Evolutionary conservation across 192 early-diverging fungal species (phyloP).

Genomic region (Coemansia sp.): DNA sequence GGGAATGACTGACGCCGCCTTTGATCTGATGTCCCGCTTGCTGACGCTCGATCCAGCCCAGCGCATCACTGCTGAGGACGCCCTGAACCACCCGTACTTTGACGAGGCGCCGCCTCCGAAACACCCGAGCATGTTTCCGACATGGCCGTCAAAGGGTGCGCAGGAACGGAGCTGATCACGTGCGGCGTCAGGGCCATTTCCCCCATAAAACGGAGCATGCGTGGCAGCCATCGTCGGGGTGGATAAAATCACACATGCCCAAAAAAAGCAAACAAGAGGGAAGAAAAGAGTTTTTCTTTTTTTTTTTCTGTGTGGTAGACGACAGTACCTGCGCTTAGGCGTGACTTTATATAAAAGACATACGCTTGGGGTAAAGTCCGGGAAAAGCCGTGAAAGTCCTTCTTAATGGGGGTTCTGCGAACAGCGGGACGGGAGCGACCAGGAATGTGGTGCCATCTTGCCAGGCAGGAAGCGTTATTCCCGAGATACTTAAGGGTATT

Average conservation of each 20-base stretch:
- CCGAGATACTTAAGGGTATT: too few species aligned
- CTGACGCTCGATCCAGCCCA: constrained; percentile 81
- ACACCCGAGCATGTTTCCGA: constrained; percentile 91
- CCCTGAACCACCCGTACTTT: constrained; percentile 89
- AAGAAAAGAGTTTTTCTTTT: not conserved
- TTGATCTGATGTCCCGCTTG: constrained; percentile 74
- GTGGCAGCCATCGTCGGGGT: not conserved
- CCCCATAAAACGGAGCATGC: not conserved
- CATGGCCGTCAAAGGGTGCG: constrained; percentile 74
- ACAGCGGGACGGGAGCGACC: constrained; percentile 50
- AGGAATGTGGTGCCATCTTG: constrained; percentile 18
- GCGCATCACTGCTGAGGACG: constrained; percentile 89
- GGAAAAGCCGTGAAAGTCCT: constrained; percentile 35
- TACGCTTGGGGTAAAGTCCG: constrained; percentile 47
- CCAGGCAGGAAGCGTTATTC: constrained; percentile 5
- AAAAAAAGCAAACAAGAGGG: not conserved
- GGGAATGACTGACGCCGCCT: constrained; percentile 69
- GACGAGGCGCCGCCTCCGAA: constrained; percentile 82
- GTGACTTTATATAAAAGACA: constrained; percentile 28
- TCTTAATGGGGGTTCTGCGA: constrained; percentile 42
- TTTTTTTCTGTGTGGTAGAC: constrained; percentile 21
- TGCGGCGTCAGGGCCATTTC: not conserved
- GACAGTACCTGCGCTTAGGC: constrained; percentile 47
- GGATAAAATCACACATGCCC: not conserved
- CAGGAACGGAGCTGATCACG: not conserved